Evolutionary conservation across 2,329 filamentous ascomycete species (phyloP).

Genomic region (Escovopsis sp.): DNA sequence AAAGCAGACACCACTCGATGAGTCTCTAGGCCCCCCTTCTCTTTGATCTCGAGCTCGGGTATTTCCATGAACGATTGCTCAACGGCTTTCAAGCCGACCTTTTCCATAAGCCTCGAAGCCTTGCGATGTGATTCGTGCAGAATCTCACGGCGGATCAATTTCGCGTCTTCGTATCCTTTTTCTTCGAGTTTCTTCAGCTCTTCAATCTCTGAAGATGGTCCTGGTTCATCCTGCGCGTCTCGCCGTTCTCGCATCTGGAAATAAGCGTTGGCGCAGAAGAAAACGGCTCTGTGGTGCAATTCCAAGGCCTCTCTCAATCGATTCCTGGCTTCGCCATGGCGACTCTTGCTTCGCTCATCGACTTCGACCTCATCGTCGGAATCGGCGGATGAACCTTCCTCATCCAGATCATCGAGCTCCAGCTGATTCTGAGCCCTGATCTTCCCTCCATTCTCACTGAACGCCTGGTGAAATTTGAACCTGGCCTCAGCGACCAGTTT

Average conservation of each 20-base stretch:
- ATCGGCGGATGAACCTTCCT: slow-evolving; percentile 2
- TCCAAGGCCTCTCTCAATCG: slow-evolving; percentile 59
- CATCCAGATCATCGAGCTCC: background rate
- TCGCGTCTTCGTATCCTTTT: slow-evolving; percentile 62
- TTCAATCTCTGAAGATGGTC: slow-evolving; percentile 48
- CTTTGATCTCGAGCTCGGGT: slow-evolving; percentile 36
- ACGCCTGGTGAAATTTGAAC: slow-evolving; percentile 39
- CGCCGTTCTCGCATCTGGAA: slow-evolving; percentile 68
- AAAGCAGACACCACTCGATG: slow-evolving; percentile 49
- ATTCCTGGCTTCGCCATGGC: slow-evolving; percentile 43
- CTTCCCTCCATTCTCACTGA: slow-evolving; percentile 15
- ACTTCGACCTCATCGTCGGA: slow-evolving; percentile 20
- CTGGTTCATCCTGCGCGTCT: slow-evolving; percentile 44
- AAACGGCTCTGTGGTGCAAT: slow-evolving; percentile 64
- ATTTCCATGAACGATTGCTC: slow-evolving; percentile 45
- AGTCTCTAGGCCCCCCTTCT: slow-evolving; percentile 56
- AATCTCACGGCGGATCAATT: slow-evolving; percentile 62
- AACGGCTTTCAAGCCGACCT: slow-evolving; percentile 36
- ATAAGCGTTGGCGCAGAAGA: slow-evolving; percentile 71
- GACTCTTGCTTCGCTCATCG: slow-evolving; percentile 18
- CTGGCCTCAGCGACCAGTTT: slow-evolving; percentile 48
- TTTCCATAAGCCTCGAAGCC: slow-evolving; percentile 39
- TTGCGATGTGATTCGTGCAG: slow-evolving; percentile 36
- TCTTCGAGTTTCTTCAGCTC: slow-evolving; percentile 53
- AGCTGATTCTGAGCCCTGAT: background rate